Evolutionary conservation across 129 eudicot genomes (phyloP), one percentile per base, ranked within the genome.

Genomic region (Arctium lappa): DNA sequence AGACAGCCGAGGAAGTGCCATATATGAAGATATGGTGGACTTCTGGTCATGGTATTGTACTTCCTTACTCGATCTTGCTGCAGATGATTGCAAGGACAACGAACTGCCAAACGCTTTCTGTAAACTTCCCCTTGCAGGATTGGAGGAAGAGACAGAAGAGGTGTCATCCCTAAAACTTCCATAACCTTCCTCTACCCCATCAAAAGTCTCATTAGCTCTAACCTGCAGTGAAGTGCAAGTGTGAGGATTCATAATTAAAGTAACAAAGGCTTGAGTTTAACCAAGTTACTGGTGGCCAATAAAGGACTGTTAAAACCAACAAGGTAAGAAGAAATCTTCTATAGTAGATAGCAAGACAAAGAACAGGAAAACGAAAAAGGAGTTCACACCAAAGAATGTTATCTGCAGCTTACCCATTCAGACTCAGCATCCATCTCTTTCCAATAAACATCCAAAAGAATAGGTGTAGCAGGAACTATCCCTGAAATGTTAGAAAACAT

Each of bases 91-190:
- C 89, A 95, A 85, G 12, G 99, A 95, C 65, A 90, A 79, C 37
- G 99, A 93, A 85, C 99, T 93, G 71, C 97, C 97, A 79, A 93
- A 93, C 22, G 90, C 81, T 69, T 86, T 89, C 80, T 86, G 92
- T 42, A 93, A 38, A 79, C 92, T 91, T 70, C 90, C 95, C 81
- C 85, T 89, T 75, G 88, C 77, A 31, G 88, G 91, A 82, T 93
- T 95, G 83, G 80, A 91, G 84, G 99, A 95, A 84, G 99, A 95
- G 72, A 95, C 94, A 62, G 99, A 95, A 73, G 91, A 95, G 27
- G 90, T 76, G 42, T 95, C 99, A 80, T 95, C 99, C 82, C 91
- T 88, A 63, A 87, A 86, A 86, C 97, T 95, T 38, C 91, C 99
- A 76, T 95, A 89, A 60, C 91, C 98, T 71, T 93, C 99, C 85